phyloP scores from a whole-genome alignment of 2,329 filamentous ascomycete species.

The Aspergillus sp. region DNA sequence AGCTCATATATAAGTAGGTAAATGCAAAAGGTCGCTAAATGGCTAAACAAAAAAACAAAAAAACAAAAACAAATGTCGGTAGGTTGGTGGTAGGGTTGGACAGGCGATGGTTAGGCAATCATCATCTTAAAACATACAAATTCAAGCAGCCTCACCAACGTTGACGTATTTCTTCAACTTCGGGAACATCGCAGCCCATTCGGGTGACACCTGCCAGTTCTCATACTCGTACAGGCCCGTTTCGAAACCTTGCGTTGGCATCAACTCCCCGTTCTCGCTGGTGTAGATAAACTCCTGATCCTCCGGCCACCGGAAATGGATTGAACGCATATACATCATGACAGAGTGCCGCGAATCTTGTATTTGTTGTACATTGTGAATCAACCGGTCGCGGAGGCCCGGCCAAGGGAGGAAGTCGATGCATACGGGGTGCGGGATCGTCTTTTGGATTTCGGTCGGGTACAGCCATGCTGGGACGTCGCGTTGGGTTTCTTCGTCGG shows the following conservation, averaged over 20 bases:
- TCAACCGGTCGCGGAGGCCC: constrained; percentile 10
- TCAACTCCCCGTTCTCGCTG: constrained; percentile 7
- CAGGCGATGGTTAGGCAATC: too few species aligned
- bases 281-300: constrained; percentile 13
- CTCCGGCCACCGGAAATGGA: constrained; percentile 11
- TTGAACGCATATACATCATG: constrained; percentile 10
- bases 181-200: constrained; percentile 10
- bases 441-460: constrained; percentile 12
- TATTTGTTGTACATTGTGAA: neutral
- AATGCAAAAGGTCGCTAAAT: neutral
- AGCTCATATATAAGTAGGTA: neutral
- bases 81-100: neutral
- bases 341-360: constrained; percentile 9
- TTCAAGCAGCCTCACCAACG: neutral
- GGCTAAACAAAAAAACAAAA: neutral
- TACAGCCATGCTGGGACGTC: constrained; percentile 12
- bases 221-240: constrained; percentile 3
- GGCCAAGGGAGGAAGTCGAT: constrained; percentile 14
- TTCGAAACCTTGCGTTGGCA: constrained; percentile 9
- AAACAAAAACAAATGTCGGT: neutral
- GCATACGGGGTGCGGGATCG: constrained; percentile 12
- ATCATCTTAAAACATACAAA: neutral
- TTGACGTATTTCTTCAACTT: constrained; percentile 7
- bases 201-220: constrained; percentile 11
- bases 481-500: constrained; percentile 13